A percentile compares a stretch with the other conserved stretches of the same genome.
These are phyloP conservation scores for Baeospora myosura DNA, from an alignment of 1,284 basidiomycete genomes.

Conservation along the genomic window DNA sequence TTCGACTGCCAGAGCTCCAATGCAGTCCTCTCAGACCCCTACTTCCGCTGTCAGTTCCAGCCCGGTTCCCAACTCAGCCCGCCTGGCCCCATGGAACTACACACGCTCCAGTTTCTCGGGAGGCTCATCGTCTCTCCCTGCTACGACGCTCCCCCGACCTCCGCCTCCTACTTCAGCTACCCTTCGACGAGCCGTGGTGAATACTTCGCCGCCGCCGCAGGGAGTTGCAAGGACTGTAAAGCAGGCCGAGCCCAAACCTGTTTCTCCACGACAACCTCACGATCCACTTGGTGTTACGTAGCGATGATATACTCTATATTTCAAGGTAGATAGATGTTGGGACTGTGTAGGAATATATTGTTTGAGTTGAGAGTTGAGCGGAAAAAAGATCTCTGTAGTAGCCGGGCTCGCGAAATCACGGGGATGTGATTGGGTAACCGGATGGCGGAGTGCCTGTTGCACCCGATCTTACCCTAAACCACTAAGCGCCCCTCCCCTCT, in stretches of 20 bases:
- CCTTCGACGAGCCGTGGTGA: slow-evolving; percentile 18
- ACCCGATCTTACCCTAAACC: background rate
- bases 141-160: slow-evolving; percentile 30
- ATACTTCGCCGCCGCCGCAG: background rate
- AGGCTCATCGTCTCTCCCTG: slow-evolving; percentile 24
- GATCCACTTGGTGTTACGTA: slow-evolving; percentile 61
- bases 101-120: slow-evolving; percentile 45
- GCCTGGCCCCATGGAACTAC: slow-evolving; percentile 44
- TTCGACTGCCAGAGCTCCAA: no score
- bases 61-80: no score
- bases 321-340: slow-evolving; percentile 5
- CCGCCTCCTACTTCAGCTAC: slow-evolving; percentile 40
- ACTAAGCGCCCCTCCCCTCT: background rate
- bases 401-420: slow-evolving; percentile 30
- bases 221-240: background rate
- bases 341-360: no score
- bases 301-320: slow-evolving; percentile 11
- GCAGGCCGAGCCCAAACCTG: slow-evolving; percentile 16
- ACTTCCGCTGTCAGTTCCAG: no score
- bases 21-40: no score
- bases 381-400: no score
- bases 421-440: slow-evolving; percentile 29
- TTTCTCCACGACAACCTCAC: slow-evolving; percentile 31
- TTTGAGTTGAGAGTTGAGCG: no score
- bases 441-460: background rate